Conservation (phyloP, 2,329 filamentous ascomycete genomes). For the Trichoderma lentiforme region DNA sequence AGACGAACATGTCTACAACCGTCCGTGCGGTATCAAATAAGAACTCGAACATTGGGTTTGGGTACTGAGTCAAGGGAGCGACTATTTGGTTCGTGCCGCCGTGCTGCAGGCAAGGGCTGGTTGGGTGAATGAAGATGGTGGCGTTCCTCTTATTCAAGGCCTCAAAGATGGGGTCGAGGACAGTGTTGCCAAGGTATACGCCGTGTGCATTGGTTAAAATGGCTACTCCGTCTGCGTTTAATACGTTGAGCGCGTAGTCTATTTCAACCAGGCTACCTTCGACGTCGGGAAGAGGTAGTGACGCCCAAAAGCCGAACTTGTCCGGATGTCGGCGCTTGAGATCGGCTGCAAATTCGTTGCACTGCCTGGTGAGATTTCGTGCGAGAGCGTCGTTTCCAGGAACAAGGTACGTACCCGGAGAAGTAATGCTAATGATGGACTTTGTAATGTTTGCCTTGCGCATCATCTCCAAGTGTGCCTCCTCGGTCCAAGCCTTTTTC, state of each 20-base stretch:
- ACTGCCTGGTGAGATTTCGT: conserved; percentile 26
- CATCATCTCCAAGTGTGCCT: conserved; percentile 50
- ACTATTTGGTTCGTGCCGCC: conserved; percentile 25
- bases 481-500: conserved; percentile 40
- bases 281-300: conserved; percentile 35
- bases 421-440: conserved; percentile 53
- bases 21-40: conserved; percentile 51
- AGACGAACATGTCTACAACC: conserved; percentile 46
- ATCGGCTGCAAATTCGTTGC: conserved; percentile 31
- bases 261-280: conserved; percentile 35
- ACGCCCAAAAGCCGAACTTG: conserved; percentile 40
- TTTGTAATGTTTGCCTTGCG: conserved; percentile 44
- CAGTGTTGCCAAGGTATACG: conserved; percentile 42
- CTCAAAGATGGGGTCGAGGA: conserved; percentile 38
- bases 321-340: conserved; percentile 29
- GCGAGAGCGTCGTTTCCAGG: conserved; percentile 30
- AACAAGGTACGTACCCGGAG: conserved; percentile 48
- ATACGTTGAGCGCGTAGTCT: conserved; percentile 28
- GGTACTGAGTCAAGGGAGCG: conserved; percentile 27
- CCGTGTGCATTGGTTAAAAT: conserved; percentile 40
- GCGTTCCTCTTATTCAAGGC: conserved; percentile 38
- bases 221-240: conserved; percentile 37
- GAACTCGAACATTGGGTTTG: conserved; percentile 43
- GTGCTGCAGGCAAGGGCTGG: conserved; percentile 22
- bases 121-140: conserved; percentile 46